Evolutionary conservation across 1,139 yeast species (phyloP).

Genomic region (Hemisphaericaspora xylofermentans): DNA sequence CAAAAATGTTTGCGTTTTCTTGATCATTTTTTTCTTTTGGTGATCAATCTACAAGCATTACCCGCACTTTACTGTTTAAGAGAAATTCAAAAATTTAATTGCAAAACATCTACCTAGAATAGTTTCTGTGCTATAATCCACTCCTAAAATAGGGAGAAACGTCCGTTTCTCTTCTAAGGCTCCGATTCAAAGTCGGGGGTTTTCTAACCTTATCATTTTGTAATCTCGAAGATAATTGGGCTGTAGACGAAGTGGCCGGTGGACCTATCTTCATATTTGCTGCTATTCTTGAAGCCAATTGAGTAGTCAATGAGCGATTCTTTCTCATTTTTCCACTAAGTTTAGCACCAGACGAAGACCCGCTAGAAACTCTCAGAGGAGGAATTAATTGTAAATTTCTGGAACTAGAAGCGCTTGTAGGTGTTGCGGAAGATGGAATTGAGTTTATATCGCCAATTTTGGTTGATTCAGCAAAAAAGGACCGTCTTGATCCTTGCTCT

Average conservation of each 20-base stretch:
- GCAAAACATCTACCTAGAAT: background rate
- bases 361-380: background rate
- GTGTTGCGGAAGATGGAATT: constrained; percentile 3
- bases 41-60: background rate
- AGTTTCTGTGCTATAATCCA: background rate
- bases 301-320: constrained; percentile 12
- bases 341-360: constrained; percentile 1
- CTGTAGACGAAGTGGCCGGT: constrained; percentile 3
- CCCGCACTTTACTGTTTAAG: background rate
- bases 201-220: constrained; percentile 7
- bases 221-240: background rate
- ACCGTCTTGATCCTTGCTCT: constrained; percentile 3
- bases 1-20: background rate
- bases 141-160: constrained; percentile 13
- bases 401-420: constrained; percentile 7
- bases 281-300: constrained; percentile 16
- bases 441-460: constrained; percentile 11
- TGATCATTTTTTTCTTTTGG: background rate
- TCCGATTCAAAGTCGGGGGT: constrained; percentile 11
- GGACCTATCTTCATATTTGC: constrained; percentile 16
- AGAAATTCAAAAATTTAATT: background rate
- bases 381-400: background rate
- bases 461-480: constrained; percentile 17
- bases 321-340: constrained; percentile 2
- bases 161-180: constrained; percentile 8